Percentiles rank a stretch among this genome's conserved stretches.
These are phyloP conservation scores for Yamadazyma phyllophila DNA, from an alignment of 805 yeast genomes.

Conservation along the genomic window DNA sequence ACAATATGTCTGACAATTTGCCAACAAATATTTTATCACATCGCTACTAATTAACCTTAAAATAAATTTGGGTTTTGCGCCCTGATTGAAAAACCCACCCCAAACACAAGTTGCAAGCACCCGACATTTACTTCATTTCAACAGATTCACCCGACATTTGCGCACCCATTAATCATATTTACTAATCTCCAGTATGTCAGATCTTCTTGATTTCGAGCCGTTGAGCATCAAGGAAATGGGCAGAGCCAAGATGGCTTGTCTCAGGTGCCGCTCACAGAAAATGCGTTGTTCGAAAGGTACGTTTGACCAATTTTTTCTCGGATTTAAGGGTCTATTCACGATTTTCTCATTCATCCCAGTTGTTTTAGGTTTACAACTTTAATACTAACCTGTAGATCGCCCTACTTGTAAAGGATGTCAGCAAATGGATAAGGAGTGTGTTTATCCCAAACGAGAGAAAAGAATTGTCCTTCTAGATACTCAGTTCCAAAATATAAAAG, in stretches of 20 bases:
- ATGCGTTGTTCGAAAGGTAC: slow-evolving; percentile 14
- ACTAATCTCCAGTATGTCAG: not conserved
- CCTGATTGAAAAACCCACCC: too few relatives aligned
- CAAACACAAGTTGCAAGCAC: too few relatives aligned
- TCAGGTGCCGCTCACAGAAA: slow-evolving; percentile 12
- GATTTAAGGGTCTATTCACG: not conserved
- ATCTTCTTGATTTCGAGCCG: slow-evolving; percentile 9
- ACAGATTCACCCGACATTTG: not conserved
- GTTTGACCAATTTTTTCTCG: not conserved
- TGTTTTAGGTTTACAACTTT: not conserved
- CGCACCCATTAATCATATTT: not conserved
- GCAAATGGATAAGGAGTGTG: slow-evolving; percentile 7
- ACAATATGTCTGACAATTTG: not conserved
- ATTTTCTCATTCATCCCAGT: not conserved
- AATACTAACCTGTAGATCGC: slow-evolving; percentile 10
- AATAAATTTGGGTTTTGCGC: too few relatives aligned
- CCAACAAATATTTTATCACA: not conserved
- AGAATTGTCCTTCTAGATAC: slow-evolving; percentile 11
- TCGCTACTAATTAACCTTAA: not conserved
- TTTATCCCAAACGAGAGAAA: slow-evolving; percentile 12
- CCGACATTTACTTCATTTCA: not conserved
- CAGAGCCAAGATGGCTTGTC: slow-evolving; percentile 12
- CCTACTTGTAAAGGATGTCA: slow-evolving; percentile 11
- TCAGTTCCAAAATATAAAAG: slow-evolving; percentile 11
- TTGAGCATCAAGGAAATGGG: slow-evolving; percentile 12